Base-by-base conservation (phyloP, 306 rosid species). In the Quercus cerris region DNA sequence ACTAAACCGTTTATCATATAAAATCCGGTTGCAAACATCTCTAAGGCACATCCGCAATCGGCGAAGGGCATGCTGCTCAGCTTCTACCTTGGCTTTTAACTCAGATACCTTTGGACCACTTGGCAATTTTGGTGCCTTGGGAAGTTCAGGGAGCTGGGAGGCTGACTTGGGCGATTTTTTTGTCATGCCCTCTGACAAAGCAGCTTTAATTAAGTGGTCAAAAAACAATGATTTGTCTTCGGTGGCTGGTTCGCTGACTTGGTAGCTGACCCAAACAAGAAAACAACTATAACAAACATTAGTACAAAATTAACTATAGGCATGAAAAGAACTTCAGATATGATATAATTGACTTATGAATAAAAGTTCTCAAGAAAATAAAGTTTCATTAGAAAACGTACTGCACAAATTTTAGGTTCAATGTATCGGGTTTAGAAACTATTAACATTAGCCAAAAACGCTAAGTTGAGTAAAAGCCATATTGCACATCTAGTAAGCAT, bases 41-140 rank as follows among this genome's bases (percentile, higher is more conserved):
- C 99, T 90, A 71, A 95, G 97, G 86, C 99, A 95, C 99, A 95
- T 95, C 70, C 96, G 92, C 87, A 95, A 78, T 79, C 94, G 94
- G 51, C 99, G 96, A 69, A 95, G 96, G 38, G 98, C 96, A 88
- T 91, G 97, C 87, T 93, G 99, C 89, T 95, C 98, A 51, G 98
- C 94, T 81, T 95, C 98, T 56, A 90, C 86, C 81, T 89, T 91
- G 71, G 99, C 97, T 90, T 82, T 95, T 79, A 93, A 84, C 89
- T 95, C 98, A 49, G 98, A 95, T 61, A 78, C 88, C 89, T 95
- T 93, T 38, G 97, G 97, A 82, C 98, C 98, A 80, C 90, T 90
- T 2, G 85, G 88, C 74, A 93, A 90, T 81, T 87, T 89, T 6
- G 98, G 99, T 41, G 92, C 99, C 90, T 88, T 95, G 51, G 98